These are phyloP conservation scores for Sarcodon aspratus DNA, from an alignment of 768 basidiomycete species.

Conservation along the genomic window DNA sequence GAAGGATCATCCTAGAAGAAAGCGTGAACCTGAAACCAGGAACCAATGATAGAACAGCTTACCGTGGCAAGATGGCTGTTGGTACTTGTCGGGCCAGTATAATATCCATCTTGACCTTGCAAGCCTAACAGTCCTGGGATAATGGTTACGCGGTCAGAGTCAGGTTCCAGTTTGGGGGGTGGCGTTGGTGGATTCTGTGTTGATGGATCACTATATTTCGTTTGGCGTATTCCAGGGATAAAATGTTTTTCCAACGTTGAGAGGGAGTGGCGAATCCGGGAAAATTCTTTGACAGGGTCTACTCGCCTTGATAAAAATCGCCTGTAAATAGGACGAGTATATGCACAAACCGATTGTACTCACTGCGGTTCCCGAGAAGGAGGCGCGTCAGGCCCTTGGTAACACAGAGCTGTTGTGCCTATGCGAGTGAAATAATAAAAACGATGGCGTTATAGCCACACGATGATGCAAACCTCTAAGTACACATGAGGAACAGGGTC, in stretches of 20 bases:
- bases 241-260: conserved; percentile 54
- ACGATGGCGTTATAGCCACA: not conserved
- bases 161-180: conserved; percentile 12
- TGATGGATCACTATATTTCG: conserved; percentile 10
- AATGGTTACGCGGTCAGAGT: conserved; percentile 29
- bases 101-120: conserved; percentile 57
- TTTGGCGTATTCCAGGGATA: conserved; percentile 21
- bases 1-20: conserved; percentile 8
- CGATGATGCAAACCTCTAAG: conserved; percentile 44
- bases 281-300: conserved; percentile 57
- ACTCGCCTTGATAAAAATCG: conserved; percentile 22
- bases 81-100: conserved; percentile 70
- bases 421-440: conserved; percentile 6
- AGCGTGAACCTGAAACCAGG: conserved; percentile 3
- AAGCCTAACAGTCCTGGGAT: conserved; percentile 59
- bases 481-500: conserved; percentile 81
- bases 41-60: conserved; percentile 12
- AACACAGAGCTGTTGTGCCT: conserved; percentile 77
- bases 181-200: not conserved
- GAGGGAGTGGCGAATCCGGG: conserved; percentile 57
- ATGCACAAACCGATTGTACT: conserved; percentile 1
- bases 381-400: conserved; percentile 59
- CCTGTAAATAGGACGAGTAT: conserved; percentile 11
- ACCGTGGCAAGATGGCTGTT: conserved; percentile 60
- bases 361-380: conserved; percentile 34